A percentile compares a stretch with the other conserved stretches of the same genome.
These are phyloP conservation scores for Berkeleyomyces basicola DNA, from an alignment of 2,329 filamentous ascomycete species.

Conservation along the genomic window DNA sequence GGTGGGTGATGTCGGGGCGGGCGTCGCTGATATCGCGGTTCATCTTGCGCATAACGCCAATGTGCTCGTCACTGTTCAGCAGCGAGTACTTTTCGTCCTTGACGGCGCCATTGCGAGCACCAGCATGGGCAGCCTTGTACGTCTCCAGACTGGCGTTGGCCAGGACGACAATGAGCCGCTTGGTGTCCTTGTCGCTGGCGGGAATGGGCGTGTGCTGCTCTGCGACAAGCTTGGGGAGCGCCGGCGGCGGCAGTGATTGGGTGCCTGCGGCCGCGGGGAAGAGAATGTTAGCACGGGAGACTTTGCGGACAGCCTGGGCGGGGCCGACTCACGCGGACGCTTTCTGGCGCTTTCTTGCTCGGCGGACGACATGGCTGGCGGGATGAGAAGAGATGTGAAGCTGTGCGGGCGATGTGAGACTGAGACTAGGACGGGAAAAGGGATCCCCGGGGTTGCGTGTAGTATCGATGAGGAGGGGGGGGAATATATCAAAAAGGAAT, in stretches of 20 bases:
- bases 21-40: constrained; percentile 96
- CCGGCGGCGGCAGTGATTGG: constrained; percentile 84
- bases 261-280: constrained; percentile 42
- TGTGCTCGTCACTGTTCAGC: constrained; percentile 97
- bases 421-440: not conserved
- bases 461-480: no score
- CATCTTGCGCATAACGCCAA: constrained; percentile 99
- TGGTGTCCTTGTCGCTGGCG: constrained; percentile 72
- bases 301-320: not conserved
- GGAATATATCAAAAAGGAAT: no score
- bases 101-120: constrained; percentile 44
- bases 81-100: constrained; percentile 93
- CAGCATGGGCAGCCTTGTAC: constrained; percentile 74
- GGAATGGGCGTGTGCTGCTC: constrained; percentile 81
- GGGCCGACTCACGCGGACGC: constrained; percentile 10
- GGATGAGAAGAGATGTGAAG: not conserved
- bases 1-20: constrained; percentile 92
- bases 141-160: constrained; percentile 97
- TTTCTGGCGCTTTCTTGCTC: constrained; percentile 11
- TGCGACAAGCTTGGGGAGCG: constrained; percentile 78
- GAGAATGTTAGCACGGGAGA: constrained; percentile 14
- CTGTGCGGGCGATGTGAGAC: not conserved
- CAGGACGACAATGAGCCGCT: constrained; percentile 84
- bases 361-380: constrained; percentile 2
- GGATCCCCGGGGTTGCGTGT: not conserved